These are phyloP conservation scores for Lolium multiflorum DNA, from an alignment of 176 grass and related monocot genomes.

Conservation along the genomic window DNA sequence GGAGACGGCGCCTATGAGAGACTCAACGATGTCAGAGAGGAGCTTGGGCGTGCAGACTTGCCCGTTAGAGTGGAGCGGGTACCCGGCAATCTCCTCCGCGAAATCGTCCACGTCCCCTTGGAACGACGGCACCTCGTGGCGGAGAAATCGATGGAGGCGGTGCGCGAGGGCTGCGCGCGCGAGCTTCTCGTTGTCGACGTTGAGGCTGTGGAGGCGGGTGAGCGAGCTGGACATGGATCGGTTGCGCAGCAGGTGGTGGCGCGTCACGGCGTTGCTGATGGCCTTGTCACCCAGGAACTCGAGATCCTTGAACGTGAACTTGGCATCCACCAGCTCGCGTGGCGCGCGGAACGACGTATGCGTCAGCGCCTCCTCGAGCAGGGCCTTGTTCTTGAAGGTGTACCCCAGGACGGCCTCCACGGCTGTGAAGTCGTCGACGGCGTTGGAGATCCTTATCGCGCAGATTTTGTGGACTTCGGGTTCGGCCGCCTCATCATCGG, in stretches of 20 bases:
- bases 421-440: not conserved
- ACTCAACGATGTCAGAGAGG: not conserved
- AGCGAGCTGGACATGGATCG: slow-evolving; percentile 28
- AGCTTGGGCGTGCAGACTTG: not conserved
- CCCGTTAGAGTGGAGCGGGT: not conserved
- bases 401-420: not conserved
- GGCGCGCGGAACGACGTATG: slow-evolving; percentile 28
- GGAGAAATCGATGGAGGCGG: not conserved
- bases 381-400: not conserved
- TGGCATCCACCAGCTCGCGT: not conserved
- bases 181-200: slow-evolving; percentile 4
- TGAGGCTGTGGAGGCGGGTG: slow-evolving; percentile 39
- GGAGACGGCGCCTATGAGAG: not conserved
- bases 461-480: not conserved
- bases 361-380: slow-evolving; percentile 55
- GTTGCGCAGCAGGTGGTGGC: not conserved
- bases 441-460: not conserved
- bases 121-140: not conserved
- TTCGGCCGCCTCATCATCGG: not conserved
- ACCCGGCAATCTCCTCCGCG: not conserved
- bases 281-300: slow-evolving; percentile 57
- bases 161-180: not conserved
- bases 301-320: slow-evolving; percentile 32
- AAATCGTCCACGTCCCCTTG: not conserved
- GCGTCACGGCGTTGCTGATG: slow-evolving; percentile 39